Evolutionary conservation across 495 filamentous ascomycete genomes (phyloP).

Genomic region (Annulohypoxylon bovei): DNA sequence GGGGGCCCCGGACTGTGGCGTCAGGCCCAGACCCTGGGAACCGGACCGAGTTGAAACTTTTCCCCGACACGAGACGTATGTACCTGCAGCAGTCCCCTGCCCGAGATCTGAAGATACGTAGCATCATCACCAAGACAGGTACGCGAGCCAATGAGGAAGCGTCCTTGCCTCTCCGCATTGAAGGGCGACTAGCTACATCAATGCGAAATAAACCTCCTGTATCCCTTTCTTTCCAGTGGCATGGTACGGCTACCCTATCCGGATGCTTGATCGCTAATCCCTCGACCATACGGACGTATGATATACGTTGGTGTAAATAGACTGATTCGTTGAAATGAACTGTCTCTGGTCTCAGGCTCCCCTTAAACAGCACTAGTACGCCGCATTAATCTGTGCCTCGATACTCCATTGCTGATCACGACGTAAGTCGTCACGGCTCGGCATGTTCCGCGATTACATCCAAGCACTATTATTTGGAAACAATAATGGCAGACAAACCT

Average conservation of each 20-base stretch:
- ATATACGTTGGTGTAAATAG: slow-evolving; percentile 5
- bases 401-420: background rate
- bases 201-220: slow-evolving; percentile 19
- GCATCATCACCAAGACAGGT: slow-evolving; percentile 16
- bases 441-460: slow-evolving; percentile 10
- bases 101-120: slow-evolving; percentile 27
- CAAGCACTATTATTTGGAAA: background rate
- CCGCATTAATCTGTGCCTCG: background rate
- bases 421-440: background rate
- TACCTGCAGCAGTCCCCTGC: slow-evolving; percentile 43
- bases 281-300: background rate
- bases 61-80: slow-evolving; percentile 40
- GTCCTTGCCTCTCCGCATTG: slow-evolving; percentile 35
- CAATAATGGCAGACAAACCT: background rate
- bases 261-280: slow-evolving; percentile 10
- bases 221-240: slow-evolving; percentile 22
- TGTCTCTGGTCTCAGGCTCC: background rate
- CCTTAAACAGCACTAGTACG: slow-evolving; percentile 2
- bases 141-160: slow-evolving; percentile 36
- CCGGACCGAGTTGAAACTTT: slow-evolving; percentile 43
- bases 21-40: slow-evolving; percentile 35
- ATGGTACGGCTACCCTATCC: slow-evolving; percentile 24
- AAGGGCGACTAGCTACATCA: slow-evolving; percentile 25
- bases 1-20: slow-evolving; percentile 34
- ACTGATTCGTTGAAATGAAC: slow-evolving; percentile 1